Base-by-base conservation (phyloP, 805 yeast species). In the Candida sphagnicola region DNA sequence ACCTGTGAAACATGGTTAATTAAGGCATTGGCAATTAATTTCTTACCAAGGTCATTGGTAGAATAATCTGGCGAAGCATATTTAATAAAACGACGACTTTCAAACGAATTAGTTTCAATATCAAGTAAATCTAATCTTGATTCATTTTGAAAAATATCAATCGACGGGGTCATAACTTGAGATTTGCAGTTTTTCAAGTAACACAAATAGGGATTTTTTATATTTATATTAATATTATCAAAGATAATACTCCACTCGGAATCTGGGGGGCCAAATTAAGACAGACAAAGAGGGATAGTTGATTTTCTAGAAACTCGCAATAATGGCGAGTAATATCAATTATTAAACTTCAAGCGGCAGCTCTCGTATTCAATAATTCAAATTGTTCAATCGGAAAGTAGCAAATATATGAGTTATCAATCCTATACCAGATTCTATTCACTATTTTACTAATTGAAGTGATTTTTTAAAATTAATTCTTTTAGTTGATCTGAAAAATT, bases 341-440 rank as follows among this genome's bases (percentile, higher is more conserved):
- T 35, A 41, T 21, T 30, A 36, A 46, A 59, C 67, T 56, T 64
- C 68, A 64, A 59, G 66, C 70, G 70, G 70, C 70, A 64, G 70
- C 70, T 64, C 70, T 63, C 70, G 70, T 64, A 34, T 26, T 26
- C 29, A 26, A 10, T 26, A 28, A 35, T 29, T 40, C 39, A 37
- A 18, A 32, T 8, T 19, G 24, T 18, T n/a, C 29, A 26, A 26
- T 13, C 15, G 29, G 29, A 13, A 26, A 8, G n/a, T 13, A 26
- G 25, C 25, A 12, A 26, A 8, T 26, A 26, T 13, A n/a, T 21
- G 8, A 6, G 6, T 21, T 21, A n/a, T n/a, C 6, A 26, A 26
- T 12, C 29, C 29, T 26, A 13, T 8, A 13, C 6, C 13, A 21
- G 29, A n/a, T 26, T 26, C 29, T 26, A n/a, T n/a, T 26, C 8